A percentile compares a stretch with the other conserved stretches of the same genome.
phyloP scores from a whole-genome alignment of 129 eudicot species.

The Helichrysum umbraculigerum region DNA sequence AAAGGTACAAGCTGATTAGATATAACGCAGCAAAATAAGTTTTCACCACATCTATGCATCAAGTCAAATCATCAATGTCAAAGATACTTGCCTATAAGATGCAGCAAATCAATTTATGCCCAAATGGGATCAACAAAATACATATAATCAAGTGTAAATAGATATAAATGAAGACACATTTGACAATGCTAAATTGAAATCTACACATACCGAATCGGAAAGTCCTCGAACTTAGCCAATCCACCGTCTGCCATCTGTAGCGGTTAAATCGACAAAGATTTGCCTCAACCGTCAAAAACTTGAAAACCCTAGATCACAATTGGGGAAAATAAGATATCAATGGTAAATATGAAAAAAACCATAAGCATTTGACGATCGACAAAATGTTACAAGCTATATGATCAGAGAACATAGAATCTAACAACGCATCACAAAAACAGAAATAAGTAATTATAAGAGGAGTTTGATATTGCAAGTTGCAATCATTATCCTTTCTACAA shows the following conservation, averaged over 20 bases:
- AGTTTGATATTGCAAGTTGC: background rate
- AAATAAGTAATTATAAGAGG: conserved; percentile 1
- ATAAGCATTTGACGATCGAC: conserved; percentile 17
- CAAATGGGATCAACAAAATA: background rate
- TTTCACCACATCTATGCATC: background rate
- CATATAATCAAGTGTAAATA: too few species aligned
- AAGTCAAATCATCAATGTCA: background rate
- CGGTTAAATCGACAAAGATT: background rate
- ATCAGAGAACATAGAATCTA: background rate
- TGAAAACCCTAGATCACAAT: conserved; percentile 26
- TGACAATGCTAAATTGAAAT: background rate
- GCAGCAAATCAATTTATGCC: background rate
- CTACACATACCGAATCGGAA: conserved; percentile 11
- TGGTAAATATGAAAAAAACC: conserved; percentile 1
- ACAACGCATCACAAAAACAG: background rate
- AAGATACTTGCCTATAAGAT: background rate
- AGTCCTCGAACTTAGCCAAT: background rate
- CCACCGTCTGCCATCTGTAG: background rate
- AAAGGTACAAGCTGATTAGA: background rate
- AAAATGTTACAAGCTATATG: conserved; percentile 7
- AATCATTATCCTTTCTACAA: background rate
- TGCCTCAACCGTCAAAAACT: conserved; percentile 13
- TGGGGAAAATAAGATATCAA: conserved; percentile 8
- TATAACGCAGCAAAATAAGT: background rate
- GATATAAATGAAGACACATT: background rate